Evolutionary conservation across 352 stramenopile species (phyloP), one percentile per base, ranked within the genome.

Genomic region (Phytophthora tentaculata): DNA sequence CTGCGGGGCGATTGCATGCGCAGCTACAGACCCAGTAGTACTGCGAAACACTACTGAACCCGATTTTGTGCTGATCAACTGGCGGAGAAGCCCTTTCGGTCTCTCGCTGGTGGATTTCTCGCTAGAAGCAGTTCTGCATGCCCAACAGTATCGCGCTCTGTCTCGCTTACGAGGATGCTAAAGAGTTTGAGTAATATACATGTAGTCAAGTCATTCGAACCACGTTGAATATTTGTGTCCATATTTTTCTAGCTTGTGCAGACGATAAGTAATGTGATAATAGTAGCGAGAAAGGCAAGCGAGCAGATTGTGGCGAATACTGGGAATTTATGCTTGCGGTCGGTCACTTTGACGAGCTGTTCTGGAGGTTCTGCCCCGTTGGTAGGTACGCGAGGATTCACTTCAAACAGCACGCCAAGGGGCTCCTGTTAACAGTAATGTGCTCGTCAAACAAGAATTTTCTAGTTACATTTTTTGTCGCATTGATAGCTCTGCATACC

Each of bases 321-420:
- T 1, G 84, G 84, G 60, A 89, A 86, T 22, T 81, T 79, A 67
- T 92, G 84, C 19, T 73, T 73, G 14, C 78, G 73, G 67, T 92
- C 81, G 5, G 84, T 92, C 44, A 92, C 84, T 51, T 92, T 92
- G 54, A 92, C 81, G 32, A 92, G 73, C 55, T 92, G 84, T 32
- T 91, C 82, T 2, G 81, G 82, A 9, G 77, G 55, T 12, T 92
- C 73, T 37, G 61, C 84, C 19, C 72, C 82, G 50, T 88, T 92
- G 0, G 77, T 85, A 10, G 56, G 53, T 32, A 91, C 79, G 0
- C 73, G 72, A 23, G 60, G 52, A 50, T 79, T 50, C 3, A 69
- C 16, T 49, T 35, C 24, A 44, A 74, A 43, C 22, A 59, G n/a
- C 5, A 55, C 23, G 13, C 14, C 22, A 52, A 35, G 43, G 1